A percentile compares a stretch with the other conserved stretches of the same genome.
These are phyloP conservation scores for Henckelia pumila DNA, from an alignment of 257 asterid genomes.

Conservation along the genomic window DNA sequence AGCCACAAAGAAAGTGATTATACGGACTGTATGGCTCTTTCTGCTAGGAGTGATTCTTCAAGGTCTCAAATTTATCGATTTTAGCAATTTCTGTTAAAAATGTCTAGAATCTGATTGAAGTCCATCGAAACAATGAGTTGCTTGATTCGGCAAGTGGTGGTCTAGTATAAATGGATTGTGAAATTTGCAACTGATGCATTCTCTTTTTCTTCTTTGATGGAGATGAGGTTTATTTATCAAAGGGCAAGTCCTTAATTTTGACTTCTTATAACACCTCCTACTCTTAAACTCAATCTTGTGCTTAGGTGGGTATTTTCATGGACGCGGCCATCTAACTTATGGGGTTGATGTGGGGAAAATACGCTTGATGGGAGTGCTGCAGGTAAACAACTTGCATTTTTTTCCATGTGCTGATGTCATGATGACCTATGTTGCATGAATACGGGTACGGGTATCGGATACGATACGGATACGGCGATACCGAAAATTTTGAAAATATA, in stretches of 20 bases:
- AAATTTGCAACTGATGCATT: not conserved
- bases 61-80: conserved; percentile 40
- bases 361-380: conserved; percentile 87
- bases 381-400: conserved; percentile 46
- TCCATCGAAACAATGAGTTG: conserved; percentile 2
- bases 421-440: too few species aligned
- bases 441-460: too few species aligned
- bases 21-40: conserved; percentile 66
- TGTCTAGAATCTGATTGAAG: conserved; percentile 7
- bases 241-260: conserved; percentile 12
- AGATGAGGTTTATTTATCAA: conserved; percentile 12
- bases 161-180: not conserved
- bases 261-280: conserved; percentile 1
- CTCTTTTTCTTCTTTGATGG: conserved; percentile 3
- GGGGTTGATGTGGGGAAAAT: conserved; percentile 76
- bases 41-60: conserved; percentile 77
- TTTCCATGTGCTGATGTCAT: not conserved
- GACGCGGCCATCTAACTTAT: conserved; percentile 61
- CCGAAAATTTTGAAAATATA: too few species aligned
- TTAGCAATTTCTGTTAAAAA: conserved; percentile 15
- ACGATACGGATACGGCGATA: too few species aligned
- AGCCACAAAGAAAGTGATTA: conserved; percentile 68
- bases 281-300: conserved; percentile 19
- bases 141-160: conserved; percentile 5
- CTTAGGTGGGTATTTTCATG: conserved; percentile 91